Evolutionary conservation across 495 filamentous ascomycete species (phyloP).

Genomic region (Platismatia glauca): DNA sequence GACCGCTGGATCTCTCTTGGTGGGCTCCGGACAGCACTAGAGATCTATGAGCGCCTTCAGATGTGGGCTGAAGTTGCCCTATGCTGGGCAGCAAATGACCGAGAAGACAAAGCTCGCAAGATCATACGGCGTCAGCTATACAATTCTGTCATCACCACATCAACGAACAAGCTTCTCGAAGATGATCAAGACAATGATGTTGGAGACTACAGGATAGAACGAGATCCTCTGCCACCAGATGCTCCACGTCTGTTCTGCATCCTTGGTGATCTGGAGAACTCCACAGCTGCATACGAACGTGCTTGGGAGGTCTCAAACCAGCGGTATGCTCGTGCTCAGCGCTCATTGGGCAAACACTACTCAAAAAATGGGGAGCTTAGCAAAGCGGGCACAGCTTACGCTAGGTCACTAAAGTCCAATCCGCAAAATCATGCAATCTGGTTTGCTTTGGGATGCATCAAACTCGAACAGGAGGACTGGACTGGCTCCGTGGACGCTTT

Average conservation of each 20-base stretch:
- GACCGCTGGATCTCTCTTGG: constrained; percentile 82
- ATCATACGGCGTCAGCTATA: constrained; percentile 73
- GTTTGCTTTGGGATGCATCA: constrained; percentile 84
- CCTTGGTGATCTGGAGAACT: constrained; percentile 74
- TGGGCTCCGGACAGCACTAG: constrained; percentile 78
- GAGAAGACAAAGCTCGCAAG: constrained; percentile 70
- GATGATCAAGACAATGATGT: constrained; percentile 41
- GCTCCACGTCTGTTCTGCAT: constrained; percentile 90
- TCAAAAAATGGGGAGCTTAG: constrained; percentile 52
- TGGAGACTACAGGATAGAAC: constrained; percentile 37
- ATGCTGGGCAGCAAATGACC: constrained; percentile 72
- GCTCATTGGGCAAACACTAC: constrained; percentile 72
- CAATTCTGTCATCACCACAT: constrained; percentile 15
- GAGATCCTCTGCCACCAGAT: constrained; percentile 62
- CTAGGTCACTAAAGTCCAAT: constrained; percentile 65
- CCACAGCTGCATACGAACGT: constrained; percentile 60
- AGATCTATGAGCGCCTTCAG: constrained; percentile 89
- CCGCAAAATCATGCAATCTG: constrained; percentile 72
- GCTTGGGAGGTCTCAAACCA: constrained; percentile 80
- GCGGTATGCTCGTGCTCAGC: constrained; percentile 79
- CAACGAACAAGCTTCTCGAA: constrained; percentile 31
- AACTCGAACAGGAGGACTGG: constrained; percentile 66
- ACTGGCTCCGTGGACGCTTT: constrained; percentile 81
- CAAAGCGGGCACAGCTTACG: constrained; percentile 71
- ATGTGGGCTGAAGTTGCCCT: constrained; percentile 95